These are phyloP conservation scores for Debaryomycetaceae sp. DNA, from an alignment of 1,139 yeast genomes.

Conservation along the genomic window DNA sequence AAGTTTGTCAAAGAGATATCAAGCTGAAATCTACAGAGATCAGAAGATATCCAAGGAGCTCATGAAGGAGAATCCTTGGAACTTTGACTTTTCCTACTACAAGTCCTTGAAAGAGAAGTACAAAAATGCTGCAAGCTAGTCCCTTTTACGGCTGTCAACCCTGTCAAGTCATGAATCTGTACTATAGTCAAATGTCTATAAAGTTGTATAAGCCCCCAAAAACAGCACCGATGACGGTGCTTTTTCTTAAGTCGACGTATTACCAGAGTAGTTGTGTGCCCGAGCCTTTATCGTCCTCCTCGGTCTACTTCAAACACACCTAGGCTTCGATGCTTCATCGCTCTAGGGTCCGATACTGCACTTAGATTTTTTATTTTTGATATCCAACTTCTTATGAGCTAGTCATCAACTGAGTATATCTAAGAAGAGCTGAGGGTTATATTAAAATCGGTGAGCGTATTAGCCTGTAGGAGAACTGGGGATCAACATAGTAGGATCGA, in stretches of 20 bases:
- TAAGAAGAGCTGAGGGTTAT: too few species aligned
- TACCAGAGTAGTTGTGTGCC: too few species aligned
- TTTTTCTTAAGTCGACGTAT: too few species aligned
- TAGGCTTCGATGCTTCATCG: too few species aligned
- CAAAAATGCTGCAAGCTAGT: constrained; percentile 3
- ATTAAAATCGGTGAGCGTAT: too few species aligned
- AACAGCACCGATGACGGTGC: neutral
- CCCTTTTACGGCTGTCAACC: neutral
- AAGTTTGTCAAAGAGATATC: constrained; percentile 25
- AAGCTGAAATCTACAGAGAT: constrained; percentile 26
- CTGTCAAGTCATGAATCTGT: neutral
- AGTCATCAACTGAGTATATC: too few species aligned
- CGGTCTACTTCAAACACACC: too few species aligned
- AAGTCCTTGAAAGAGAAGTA: constrained; percentile 24
- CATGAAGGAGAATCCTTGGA: constrained; percentile 27
- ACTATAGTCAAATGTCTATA: neutral
- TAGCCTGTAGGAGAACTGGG: neutral
- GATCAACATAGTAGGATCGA: neutral
- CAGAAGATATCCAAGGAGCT: constrained; percentile 13
- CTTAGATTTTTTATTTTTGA: too few species aligned
- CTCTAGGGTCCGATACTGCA: too few species aligned
- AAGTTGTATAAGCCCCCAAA: neutral
- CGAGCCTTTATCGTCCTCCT: too few species aligned
- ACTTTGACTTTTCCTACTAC: constrained; percentile 26
- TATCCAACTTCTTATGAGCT: too few species aligned